A percentile compares a stretch with the other conserved stretches of the same genome.
Conservation (phyloP, 75 land plant genomes). For the Pinus albicaulis region DNA sequence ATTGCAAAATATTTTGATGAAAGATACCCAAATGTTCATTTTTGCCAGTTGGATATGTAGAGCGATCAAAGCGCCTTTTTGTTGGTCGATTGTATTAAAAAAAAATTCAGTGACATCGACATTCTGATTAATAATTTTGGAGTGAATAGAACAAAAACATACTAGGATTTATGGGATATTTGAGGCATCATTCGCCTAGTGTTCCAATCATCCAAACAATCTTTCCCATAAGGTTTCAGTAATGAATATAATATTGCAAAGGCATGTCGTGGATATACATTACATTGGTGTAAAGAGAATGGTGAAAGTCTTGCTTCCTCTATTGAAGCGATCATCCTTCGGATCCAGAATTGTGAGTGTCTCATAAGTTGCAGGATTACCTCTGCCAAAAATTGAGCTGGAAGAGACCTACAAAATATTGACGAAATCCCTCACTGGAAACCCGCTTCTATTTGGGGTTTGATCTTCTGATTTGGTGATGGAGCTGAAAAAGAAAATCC, state of each 20-base stretch:
- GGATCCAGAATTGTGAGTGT: slow-evolving; percentile 33
- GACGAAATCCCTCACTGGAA: too few relatives aligned
- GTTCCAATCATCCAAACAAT: not conserved
- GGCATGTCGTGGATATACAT: slow-evolving; percentile 22
- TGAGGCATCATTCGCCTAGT: not conserved
- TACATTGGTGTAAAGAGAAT: slow-evolving; percentile 35
- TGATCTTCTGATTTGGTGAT: too few relatives aligned
- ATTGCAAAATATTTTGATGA: not conserved
- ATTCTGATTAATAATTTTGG: slow-evolving; percentile 18
- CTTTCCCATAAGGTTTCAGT: slow-evolving; percentile 5
- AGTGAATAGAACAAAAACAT: not conserved
- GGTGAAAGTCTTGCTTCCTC: slow-evolving; percentile 26
- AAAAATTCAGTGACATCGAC: not conserved
- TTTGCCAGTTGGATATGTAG: not conserved
- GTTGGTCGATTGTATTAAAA: not conserved
- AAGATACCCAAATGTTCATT: slow-evolving; percentile 8
- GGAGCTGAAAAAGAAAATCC: too few relatives aligned
- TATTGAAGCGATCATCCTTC: slow-evolving; percentile 16
- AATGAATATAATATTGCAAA: slow-evolving; percentile 3
- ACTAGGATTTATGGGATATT: not conserved
- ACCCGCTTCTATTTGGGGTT: too few relatives aligned
- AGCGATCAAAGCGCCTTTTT: not conserved
- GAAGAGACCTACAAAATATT: too few relatives aligned
- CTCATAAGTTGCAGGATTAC: slow-evolving; percentile 13
- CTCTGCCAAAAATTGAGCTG: not conserved